Conservation (phyloP, 352 stramenopile genomes). For the Phytopythium delawarense region DNA sequence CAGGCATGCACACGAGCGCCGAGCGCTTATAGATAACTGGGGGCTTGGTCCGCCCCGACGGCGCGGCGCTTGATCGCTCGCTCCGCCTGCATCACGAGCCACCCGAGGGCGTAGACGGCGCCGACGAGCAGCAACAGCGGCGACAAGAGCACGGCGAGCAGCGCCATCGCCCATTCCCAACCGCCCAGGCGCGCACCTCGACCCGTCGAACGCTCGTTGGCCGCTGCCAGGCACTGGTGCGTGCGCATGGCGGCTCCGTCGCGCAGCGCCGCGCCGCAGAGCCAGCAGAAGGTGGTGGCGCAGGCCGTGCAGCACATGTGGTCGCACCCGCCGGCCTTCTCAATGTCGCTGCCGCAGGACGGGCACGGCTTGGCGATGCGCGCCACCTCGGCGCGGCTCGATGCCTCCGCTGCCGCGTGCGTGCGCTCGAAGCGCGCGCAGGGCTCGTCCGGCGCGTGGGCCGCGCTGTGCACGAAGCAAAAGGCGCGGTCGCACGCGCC, state of each 20-base stretch:
- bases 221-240: not conserved
- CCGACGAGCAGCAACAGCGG: not conserved
- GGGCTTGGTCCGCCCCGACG: not conserved
- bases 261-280: conserved; percentile 8
- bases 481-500: not conserved
- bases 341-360: conserved; percentile 5
- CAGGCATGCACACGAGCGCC: not conserved
- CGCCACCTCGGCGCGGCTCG: not conserved
- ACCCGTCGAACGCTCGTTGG: not conserved
- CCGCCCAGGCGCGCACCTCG: not conserved
- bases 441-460: conserved; percentile 1
- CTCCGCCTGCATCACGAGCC: not conserved
- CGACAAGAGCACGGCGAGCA: not conserved
- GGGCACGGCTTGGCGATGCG: conserved; percentile 7
- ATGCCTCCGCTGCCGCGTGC: not conserved
- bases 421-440: conserved; percentile 5
- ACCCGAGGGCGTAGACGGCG: not conserved
- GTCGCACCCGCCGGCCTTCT: conserved; percentile 15
- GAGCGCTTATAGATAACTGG: conserved; percentile 1
- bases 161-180: not conserved
- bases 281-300: conserved; percentile 10
- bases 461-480: conserved; percentile 11
- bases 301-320: conserved; percentile 17
- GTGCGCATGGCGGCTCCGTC: not conserved
- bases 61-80: not conserved